Conservation (phyloP, 345 rosid genomes). For the Moringa oleifera region DNA sequence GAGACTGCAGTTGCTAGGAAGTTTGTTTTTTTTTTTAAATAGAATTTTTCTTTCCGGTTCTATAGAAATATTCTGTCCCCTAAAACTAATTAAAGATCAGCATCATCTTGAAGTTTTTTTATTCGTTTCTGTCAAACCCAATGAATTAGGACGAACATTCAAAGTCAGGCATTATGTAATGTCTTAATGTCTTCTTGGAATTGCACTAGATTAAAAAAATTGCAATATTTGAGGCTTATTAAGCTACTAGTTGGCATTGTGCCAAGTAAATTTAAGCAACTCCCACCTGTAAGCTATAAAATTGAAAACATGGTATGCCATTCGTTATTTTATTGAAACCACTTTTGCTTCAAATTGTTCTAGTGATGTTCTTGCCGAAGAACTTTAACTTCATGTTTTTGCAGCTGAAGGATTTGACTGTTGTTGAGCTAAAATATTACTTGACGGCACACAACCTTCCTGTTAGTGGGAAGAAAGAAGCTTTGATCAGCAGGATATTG, state of each 20-base stretch:
- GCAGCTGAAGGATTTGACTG: constrained; percentile 86
- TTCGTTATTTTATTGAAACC: too few relatives aligned
- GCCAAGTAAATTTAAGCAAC: neutral
- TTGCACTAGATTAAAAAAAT: too few relatives aligned
- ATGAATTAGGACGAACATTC: neutral
- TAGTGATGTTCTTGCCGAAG: neutral
- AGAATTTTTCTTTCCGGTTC: neutral
- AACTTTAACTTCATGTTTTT: neutral
- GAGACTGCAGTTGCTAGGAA: neutral
- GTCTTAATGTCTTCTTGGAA: too few relatives aligned
- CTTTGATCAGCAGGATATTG: constrained; percentile 60
- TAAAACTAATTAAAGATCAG: neutral
- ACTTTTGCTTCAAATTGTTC: too few relatives aligned
- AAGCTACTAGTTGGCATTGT: neutral
- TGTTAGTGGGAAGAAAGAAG: constrained; percentile 72
- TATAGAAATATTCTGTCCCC: neutral
- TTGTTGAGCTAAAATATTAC: constrained; percentile 61
- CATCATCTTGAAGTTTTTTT: neutral
- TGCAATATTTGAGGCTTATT: neutral
- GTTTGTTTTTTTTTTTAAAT: too few relatives aligned
- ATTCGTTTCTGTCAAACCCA: too few relatives aligned
- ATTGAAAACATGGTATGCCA: neutral
- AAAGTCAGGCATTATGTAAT: neutral
- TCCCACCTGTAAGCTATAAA: too few relatives aligned
- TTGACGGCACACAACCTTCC: constrained; percentile 59